Evolutionary conservation across 768 basidiomycete genomes (phyloP), one percentile per base, ranked within the genome.

Genomic region (Tubosaeta sp.): DNA sequence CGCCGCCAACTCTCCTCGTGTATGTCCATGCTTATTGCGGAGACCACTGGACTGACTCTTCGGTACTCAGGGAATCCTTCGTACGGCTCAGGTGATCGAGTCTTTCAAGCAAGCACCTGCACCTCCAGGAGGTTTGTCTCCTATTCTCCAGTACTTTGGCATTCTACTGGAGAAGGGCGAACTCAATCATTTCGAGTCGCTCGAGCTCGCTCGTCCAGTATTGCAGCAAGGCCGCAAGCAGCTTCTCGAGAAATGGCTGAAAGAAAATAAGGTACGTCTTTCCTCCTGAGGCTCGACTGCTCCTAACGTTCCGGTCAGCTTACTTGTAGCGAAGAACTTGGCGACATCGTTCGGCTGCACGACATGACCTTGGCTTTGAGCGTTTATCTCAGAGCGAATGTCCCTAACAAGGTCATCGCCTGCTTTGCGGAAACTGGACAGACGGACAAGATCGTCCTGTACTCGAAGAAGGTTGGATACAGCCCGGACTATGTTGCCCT

Each of bases 361-460:
- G 97, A 99, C 69, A 91, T 97, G 88, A 97, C 93, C 1, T 82
- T 99, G 51, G 97, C 97, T 11, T 80, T 99, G 43, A 95, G 94
- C 56, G 94, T 99, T 51, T 99, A 99, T 66, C 85, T 99, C 25
- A 86, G 97, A 49, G 97, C 97, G 49, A 97, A 95, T 63, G 86
- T 97, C 6, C 97, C 97, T 43, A 97, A 94, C 79, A 99, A 98
- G 75, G 95, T 97, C 65, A 85, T 97, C 52, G 97, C 97, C 5
- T 98, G 95, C 78, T 99, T 99, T 68, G 97, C 95, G 6, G 97
- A 99, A 75, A 93, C 93, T 0, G 97, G 95, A 16, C 97, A 99
- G 71, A 97, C 85, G 34, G 95, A 97, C 72, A 99, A 99, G 79
- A 99, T 99, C 54, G 81, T 98, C 16, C 74, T 98, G 3, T 99